phyloP scores from a whole-genome alignment of 768 basidiomycete genomes.

The Suillus decipiens region DNA sequence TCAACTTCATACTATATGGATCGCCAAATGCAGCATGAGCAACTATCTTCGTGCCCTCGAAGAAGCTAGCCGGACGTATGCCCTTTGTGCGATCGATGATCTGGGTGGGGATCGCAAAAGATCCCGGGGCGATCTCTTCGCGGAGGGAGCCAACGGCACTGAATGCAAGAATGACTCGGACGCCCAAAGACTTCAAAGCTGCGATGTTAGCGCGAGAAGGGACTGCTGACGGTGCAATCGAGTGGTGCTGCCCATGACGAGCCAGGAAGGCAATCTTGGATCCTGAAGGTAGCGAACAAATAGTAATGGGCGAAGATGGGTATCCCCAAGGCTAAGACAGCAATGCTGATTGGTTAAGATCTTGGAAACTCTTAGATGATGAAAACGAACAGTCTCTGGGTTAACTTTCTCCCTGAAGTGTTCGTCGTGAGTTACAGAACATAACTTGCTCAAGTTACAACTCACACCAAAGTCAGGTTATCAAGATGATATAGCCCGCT shows the following conservation, averaged over 20 bases:
- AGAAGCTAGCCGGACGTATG: slow-evolving; percentile 85
- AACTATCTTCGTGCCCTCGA: slow-evolving; percentile 78
- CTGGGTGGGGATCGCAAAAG: slow-evolving; percentile 85
- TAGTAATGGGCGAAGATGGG: slow-evolving; percentile 90
- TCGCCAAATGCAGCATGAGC: slow-evolving; percentile 95
- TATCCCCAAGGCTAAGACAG: slow-evolving; percentile 82
- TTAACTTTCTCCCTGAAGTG: slow-evolving; percentile 67
- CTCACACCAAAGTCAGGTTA: slow-evolving; percentile 86
- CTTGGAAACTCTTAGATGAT: not conserved
- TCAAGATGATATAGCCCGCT: slow-evolving; percentile 93
- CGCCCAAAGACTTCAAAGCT: slow-evolving; percentile 90
- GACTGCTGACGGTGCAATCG: slow-evolving; percentile 75
- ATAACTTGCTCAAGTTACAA: slow-evolving; percentile 14
- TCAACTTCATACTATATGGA: slow-evolving; percentile 72
- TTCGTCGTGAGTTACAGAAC: not conserved
- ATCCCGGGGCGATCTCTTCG: slow-evolving; percentile 90
- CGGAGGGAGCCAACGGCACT: slow-evolving; percentile 93
- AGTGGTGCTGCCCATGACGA: slow-evolving; percentile 85
- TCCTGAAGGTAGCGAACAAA: slow-evolving; percentile 83
- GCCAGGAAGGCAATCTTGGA: slow-evolving; percentile 85
- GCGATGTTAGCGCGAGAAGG: slow-evolving; percentile 93
- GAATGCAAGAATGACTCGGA: slow-evolving; percentile 89
- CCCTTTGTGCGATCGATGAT: slow-evolving; percentile 98
- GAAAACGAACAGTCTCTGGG: slow-evolving; percentile 69
- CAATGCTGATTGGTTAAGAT: not conserved